Evolutionary conservation across 306 rosid genomes (phyloP).

Genomic region (Heteromeles arbutifolia): DNA sequence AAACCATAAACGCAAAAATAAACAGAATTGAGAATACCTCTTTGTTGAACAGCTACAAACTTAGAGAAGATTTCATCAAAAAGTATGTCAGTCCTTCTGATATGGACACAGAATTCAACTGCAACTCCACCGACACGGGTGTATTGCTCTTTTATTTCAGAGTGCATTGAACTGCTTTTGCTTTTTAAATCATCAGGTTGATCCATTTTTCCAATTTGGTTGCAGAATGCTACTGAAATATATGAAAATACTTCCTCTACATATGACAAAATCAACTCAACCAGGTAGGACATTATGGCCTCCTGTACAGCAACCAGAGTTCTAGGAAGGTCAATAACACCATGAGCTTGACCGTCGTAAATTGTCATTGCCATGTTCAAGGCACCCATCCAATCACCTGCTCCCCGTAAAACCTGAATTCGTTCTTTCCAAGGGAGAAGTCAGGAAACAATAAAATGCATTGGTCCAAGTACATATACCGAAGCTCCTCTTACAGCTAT

Average conservation of each 20-base stretch:
- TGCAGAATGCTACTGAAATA: constrained; percentile 87
- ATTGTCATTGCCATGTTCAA: constrained; percentile 93
- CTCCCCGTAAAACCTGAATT: constrained; percentile 69
- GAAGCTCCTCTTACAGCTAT: constrained; percentile 92
- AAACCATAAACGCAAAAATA: constrained; percentile 14
- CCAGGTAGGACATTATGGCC: constrained; percentile 83
- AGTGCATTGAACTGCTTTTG: constrained; percentile 51
- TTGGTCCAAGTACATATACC: constrained; percentile 77
- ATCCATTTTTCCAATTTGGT: constrained; percentile 68
- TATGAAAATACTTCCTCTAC: constrained; percentile 96
- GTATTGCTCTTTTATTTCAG: constrained; percentile 90
- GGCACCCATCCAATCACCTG: constrained; percentile 99
- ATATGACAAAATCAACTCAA: constrained; percentile 83
- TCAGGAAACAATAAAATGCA: constrained; percentile 69
- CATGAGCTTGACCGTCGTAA: constrained; percentile 93
- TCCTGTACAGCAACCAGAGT: constrained; percentile 83
- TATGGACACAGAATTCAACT: constrained; percentile 95
- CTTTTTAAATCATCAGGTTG: constrained; percentile 33
- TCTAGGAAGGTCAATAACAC: constrained; percentile 91
- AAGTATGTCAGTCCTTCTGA: constrained; percentile 86
- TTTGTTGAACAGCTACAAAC: constrained; percentile 67
- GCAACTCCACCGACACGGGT: constrained; percentile 98
- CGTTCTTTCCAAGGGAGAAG: constrained; percentile 99
- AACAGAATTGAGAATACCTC: constrained; percentile 44
- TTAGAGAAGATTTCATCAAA: constrained; percentile 89